Conservation (phyloP, 2,329 filamentous ascomycete genomes). For the Sarocladium strictum region DNA sequence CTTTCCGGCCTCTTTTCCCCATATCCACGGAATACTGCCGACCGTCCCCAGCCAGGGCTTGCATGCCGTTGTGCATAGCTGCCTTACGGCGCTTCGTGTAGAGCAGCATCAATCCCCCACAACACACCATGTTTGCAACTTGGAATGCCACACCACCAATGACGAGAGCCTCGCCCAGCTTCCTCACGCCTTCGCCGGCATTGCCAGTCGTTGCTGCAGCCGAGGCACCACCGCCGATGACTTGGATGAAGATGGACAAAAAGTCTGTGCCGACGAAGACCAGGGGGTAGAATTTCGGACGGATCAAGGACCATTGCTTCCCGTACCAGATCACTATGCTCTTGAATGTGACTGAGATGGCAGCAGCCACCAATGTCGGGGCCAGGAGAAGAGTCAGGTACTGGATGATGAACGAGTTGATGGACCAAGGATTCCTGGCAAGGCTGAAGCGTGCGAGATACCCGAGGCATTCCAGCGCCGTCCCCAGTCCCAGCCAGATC, state of each 20-base stretch:
- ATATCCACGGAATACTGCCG: background rate
- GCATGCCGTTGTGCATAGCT: background rate
- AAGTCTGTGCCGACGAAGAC: constrained; percentile 45
- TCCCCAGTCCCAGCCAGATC: constrained; percentile 28
- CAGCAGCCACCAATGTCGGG: constrained; percentile 37
- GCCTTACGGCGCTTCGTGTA: constrained; percentile 10
- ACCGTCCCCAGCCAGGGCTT: background rate
- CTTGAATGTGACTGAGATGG: constrained; percentile 40
- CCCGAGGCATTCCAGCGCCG: constrained; percentile 33
- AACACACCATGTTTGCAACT: constrained; percentile 20
- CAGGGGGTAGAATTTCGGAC: constrained; percentile 37
- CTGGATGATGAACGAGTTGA: constrained; percentile 33
- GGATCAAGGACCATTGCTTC: constrained; percentile 30
- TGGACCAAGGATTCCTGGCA: constrained; percentile 32
- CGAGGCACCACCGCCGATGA: constrained; percentile 25
- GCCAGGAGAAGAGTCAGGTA: constrained; percentile 34
- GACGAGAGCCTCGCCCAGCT: constrained; percentile 12
- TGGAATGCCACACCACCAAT: constrained; percentile 21
- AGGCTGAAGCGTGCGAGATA: constrained; percentile 35
- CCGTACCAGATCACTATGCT: constrained; percentile 38
- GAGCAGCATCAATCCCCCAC: constrained; percentile 13
- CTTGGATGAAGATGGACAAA: constrained; percentile 26
- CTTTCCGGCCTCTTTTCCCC: background rate
- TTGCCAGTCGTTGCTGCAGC: constrained; percentile 12
- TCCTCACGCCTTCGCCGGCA: background rate